Evolutionary conservation across 148 eudicot species (phyloP), one percentile per base, ranked within the genome.

Genomic region (Hydrangea macrophylla): DNA sequence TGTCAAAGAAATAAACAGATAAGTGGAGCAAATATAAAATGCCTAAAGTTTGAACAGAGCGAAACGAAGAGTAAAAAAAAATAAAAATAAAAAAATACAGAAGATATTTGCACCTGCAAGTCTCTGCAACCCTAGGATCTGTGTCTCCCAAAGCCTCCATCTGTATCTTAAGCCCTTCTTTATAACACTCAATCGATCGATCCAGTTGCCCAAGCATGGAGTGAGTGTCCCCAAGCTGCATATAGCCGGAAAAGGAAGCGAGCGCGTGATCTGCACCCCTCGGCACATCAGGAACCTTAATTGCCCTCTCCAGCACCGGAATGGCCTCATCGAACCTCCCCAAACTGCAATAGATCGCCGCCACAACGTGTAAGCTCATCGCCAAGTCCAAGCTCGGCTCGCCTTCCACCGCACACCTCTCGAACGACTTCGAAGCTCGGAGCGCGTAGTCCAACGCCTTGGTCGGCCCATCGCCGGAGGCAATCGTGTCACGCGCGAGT

Each of bases 71-170:
- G n/a, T n/a, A n/a, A n/a, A 24, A 54, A 55, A 31, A 39, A 26
- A 32, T 3, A 20, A 45, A 60, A 0, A 24, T 22, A 44, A 26
- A 5, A 39, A 55, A 11, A 23, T 55, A 36, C 2, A n/a, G 22
- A 68, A 17, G 32, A 15, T 9, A 64, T 32, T 48, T 39, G 37
- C 31, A 93, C 98, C 98, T 82, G 84, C 98, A 94, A 72, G 93
- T 94, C 75, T 94, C 98, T 0, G 97, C 98, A 66, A 94, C 98
- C 62, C 98, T 75, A 1, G 98, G 97, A 85, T 94, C 98, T 0
- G 87, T 78, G 35, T 94, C 97, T 0, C 98, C 98, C 68, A 94
- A 75, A 0, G 91, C 87, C 50, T 80, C 88, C 76, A 85, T 90
- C 74, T 94, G 98, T 48, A 90, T 85, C 60, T 85, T 78, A 82